Percentiles rank a stretch among this genome's conserved stretches.
These are phyloP conservation scores for Chloromonas sp. DNA, from an alignment of 163 green algal species.

Conservation along the genomic window DNA sequence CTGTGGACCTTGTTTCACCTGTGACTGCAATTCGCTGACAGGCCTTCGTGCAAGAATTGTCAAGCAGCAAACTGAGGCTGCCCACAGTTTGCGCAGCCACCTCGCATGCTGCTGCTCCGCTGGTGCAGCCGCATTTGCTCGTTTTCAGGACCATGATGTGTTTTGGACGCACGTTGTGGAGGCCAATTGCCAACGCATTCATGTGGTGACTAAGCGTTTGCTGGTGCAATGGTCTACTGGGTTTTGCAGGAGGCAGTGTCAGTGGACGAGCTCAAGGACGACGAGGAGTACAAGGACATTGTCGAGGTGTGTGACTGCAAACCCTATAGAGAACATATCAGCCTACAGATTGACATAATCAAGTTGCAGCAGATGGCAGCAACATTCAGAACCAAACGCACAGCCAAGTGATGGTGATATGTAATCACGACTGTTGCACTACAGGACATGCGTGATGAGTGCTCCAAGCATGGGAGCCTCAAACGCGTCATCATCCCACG, in stretches of 20 bases:
- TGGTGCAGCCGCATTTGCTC: neutral
- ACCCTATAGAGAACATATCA: neutral
- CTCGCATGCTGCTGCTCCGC: no score
- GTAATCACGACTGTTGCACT: no score
- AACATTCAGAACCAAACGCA: neutral
- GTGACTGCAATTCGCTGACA: no score
- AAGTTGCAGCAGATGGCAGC: neutral
- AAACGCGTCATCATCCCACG: constrained; percentile 62
- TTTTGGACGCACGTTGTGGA: neutral
- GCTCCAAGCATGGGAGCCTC: constrained; percentile 73
- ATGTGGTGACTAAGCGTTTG: neutral
- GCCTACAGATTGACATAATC: neutral
- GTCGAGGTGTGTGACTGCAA: constrained; percentile 51
- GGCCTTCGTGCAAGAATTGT: no score
- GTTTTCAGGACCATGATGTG: neutral
- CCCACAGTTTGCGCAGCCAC: no score
- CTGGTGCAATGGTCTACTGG: neutral
- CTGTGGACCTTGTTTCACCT: neutral
- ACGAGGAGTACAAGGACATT: constrained; percentile 91
- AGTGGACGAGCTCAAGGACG: constrained; percentile 77
- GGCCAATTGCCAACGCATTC: neutral
- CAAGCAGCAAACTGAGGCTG: no score
- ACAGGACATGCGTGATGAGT: constrained; percentile 73
- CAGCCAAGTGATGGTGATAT: neutral
- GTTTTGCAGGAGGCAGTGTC: constrained; percentile 56